Conservation (phyloP, 371 early-diverging fungal species). For the Umbelopsis sp. region DNA sequence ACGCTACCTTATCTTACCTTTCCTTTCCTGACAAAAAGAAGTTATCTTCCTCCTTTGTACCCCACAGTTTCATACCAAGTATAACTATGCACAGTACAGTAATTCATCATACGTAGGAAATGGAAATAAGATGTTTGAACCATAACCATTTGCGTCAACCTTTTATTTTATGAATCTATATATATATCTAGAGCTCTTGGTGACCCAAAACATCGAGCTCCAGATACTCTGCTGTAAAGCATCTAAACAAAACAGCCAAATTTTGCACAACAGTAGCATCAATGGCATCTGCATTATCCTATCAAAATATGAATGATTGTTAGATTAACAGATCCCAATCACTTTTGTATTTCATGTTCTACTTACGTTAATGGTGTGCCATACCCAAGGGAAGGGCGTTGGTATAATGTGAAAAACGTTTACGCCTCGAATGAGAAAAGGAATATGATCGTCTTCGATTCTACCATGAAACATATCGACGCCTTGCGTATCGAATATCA, state of each 20-base stretch:
- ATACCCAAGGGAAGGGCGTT: slow-evolving; percentile 86
- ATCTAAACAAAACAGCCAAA: slow-evolving; percentile 54
- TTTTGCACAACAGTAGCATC: slow-evolving; percentile 48
- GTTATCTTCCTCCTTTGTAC: too few relatives aligned
- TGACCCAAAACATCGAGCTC: slow-evolving; percentile 31
- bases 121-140: background rate
- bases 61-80: too few relatives aligned
- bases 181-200: slow-evolving; percentile 2
- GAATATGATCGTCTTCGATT: slow-evolving; percentile 92
- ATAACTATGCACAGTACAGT: too few relatives aligned
- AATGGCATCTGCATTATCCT: slow-evolving; percentile 35
- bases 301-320: background rate
- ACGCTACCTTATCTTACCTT: too few relatives aligned
- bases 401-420: slow-evolving; percentile 91
- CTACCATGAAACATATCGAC: slow-evolving; percentile 37
- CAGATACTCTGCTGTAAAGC: slow-evolving; percentile 62
- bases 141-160: background rate
- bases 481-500: slow-evolving; percentile 45
- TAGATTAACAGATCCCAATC: too few relatives aligned
- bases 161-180: background rate
- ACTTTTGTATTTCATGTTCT: background rate
- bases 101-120: too few relatives aligned
- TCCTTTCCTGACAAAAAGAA: too few relatives aligned
- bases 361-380: slow-evolving; percentile 80
- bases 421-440: slow-evolving; percentile 82